A percentile compares a stretch with the other conserved stretches of the same genome.
Conservation (phyloP, 441 rosid species). For the Gossypium gossypioides region DNA sequence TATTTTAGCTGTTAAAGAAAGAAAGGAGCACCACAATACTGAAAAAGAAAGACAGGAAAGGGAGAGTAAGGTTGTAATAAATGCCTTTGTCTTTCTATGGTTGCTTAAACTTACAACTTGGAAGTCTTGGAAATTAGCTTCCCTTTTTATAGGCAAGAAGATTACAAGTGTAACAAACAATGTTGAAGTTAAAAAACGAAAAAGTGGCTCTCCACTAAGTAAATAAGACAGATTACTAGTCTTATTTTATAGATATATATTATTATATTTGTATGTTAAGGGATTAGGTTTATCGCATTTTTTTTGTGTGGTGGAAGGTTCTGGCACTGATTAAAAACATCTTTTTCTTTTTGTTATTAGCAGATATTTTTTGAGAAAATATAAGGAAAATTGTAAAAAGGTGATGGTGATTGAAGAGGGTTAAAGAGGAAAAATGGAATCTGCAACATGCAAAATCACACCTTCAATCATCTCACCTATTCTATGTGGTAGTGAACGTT, state of each 20-base stretch:
- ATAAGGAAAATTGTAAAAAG: conserved; percentile 2
- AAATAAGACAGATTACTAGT: conserved; percentile 22
- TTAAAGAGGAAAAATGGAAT: conserved; percentile 12
- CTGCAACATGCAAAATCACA: conserved; percentile 19
- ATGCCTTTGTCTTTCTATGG: conserved; percentile 6
- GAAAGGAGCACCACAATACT: neutral
- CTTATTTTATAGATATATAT: neutral
- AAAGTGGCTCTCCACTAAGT: conserved; percentile 27
- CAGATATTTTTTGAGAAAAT: neutral
- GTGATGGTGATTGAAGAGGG: conserved; percentile 25
- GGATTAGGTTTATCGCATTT: conserved; percentile 18
- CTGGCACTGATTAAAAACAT: neutral
- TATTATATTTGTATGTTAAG: neutral
- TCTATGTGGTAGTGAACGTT: conserved; percentile 22
- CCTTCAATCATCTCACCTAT: neutral
- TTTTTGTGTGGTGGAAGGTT: neutral
- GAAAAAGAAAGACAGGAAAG: conserved; percentile 3
- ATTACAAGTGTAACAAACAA: neutral
- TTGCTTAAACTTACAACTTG: conserved; percentile 5
- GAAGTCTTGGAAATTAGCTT: conserved; percentile 3
- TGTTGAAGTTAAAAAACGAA: conserved; percentile 1
- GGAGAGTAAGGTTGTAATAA: neutral
- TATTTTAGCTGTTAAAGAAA: neutral
- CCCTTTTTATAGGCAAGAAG: conserved; percentile 29
- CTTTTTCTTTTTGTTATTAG: neutral